phyloP scores from a whole-genome alignment of 352 stramenopile species.

The Phytophthora lateralis region DNA sequence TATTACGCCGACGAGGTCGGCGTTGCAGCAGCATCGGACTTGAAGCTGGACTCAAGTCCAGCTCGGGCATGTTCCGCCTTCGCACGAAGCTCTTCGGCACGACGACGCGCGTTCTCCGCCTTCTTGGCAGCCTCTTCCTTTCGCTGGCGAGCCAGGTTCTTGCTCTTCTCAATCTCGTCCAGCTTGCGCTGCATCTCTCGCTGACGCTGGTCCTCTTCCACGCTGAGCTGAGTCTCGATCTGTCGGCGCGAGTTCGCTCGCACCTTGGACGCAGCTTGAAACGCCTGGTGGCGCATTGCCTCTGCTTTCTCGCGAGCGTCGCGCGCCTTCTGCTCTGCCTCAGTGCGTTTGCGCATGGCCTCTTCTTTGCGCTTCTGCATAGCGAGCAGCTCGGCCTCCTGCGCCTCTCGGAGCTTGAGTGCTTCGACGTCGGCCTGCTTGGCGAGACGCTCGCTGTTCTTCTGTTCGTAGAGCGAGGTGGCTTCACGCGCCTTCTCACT shows the following conservation, averaged over 20 bases:
- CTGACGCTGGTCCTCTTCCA: conserved; percentile 64
- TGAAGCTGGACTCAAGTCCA: conserved; percentile 19
- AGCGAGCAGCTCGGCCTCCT: conserved; percentile 47
- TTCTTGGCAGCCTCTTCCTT: conserved; percentile 57
- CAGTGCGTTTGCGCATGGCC: conserved; percentile 61
- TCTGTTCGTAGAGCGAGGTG: conserved; percentile 61
- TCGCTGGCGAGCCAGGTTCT: conserved; percentile 42
- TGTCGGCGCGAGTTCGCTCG: conserved; percentile 65
- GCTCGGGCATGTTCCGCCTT: conserved; percentile 59
- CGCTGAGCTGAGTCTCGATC: conserved; percentile 66
- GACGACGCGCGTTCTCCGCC: conserved; percentile 54
- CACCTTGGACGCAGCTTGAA: conserved; percentile 71
- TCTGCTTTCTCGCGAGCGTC: conserved; percentile 66
- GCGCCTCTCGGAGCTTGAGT: conserved; percentile 43
- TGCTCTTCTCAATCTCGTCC: conserved; percentile 57
- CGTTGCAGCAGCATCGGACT: conserved; percentile 10
- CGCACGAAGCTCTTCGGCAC: conserved; percentile 57
- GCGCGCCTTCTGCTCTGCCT: conserved; percentile 68
- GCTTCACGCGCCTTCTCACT: conserved; percentile 66
- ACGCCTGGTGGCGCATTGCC: conserved; percentile 61
- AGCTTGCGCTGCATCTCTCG: conserved; percentile 47
- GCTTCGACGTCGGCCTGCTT: conserved; percentile 60
- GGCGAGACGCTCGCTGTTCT: conserved; percentile 56
- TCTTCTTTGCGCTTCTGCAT: conserved; percentile 70
- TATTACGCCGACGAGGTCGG: conserved; percentile 29